Evolutionary conservation across 257 asterid genomes (phyloP).

Genomic region (Hygrophila difformis): DNA sequence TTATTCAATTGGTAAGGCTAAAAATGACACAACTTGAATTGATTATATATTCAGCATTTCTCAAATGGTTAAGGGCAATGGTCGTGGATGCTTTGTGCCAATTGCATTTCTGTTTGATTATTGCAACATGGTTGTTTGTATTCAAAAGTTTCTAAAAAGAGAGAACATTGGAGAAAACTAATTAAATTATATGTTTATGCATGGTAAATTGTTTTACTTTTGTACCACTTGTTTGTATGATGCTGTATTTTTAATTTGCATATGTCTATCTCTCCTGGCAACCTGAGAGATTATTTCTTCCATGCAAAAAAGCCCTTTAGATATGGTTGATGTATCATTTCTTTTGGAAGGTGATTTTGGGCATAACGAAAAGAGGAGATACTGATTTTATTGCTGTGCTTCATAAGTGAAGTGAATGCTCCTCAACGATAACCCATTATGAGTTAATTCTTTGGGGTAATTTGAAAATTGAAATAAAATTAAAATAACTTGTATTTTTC

Average conservation of each 20-base stretch:
- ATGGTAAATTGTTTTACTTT: no score
- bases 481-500: no score
- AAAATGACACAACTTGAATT: no score
- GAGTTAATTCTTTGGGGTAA: not conserved
- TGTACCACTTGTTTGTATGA: not conserved
- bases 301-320: not conserved
- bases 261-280: not conserved
- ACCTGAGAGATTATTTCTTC: not conserved
- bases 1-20: slow-evolving; percentile 68
- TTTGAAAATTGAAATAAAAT: no score
- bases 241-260: not conserved
- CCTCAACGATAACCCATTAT: not conserved
- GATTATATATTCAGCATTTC: no score
- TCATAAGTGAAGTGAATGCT: not conserved
- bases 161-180: no score
- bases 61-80: no score
- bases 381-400: not conserved
- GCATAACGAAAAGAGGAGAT: not conserved
- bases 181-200: no score
- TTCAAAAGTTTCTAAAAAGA: no score
- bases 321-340: not conserved
- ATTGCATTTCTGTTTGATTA: no score
- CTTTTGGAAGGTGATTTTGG: not conserved
- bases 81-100: no score
- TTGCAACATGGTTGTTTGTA: no score